phyloP scores from a whole-genome alignment of 179 eudicot genomes.

The Heliamphora pulchella region DNA sequence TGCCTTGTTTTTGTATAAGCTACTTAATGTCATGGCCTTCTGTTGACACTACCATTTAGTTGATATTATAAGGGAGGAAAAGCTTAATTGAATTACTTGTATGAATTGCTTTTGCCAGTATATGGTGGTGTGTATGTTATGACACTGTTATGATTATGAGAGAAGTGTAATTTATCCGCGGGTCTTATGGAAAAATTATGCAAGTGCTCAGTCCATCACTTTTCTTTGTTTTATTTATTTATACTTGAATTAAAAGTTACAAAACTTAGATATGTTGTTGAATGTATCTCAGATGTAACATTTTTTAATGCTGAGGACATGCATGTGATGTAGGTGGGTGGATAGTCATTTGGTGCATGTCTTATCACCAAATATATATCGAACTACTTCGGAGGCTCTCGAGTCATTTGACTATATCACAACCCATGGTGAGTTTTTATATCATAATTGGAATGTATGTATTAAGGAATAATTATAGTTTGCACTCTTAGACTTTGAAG shows the following conservation, averaged over 20 bases:
- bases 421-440: slow-evolving; percentile 52
- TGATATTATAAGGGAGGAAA: not conserved
- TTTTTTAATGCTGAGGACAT: not conserved
- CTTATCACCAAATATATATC: slow-evolving; percentile 88
- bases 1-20: not conserved
- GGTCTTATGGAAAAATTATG: not conserved
- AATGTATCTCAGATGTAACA: slow-evolving; percentile 7
- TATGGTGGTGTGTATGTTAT: not conserved
- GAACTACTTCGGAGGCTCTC: slow-evolving; percentile 73
- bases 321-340: slow-evolving; percentile 63
- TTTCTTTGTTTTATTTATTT: not conserved
- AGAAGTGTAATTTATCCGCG: not conserved
- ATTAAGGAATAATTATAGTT: not conserved
- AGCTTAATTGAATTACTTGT: slow-evolving; percentile 1
- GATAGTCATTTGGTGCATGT: slow-evolving; percentile 90
- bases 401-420: slow-evolving; percentile 94
- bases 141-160: not conserved
- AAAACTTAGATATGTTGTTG: no score
- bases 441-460: not conserved
- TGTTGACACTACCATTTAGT: not conserved
- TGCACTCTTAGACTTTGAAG: not conserved
- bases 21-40: not conserved
- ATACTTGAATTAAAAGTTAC: no score
- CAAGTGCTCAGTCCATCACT: not conserved
- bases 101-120: not conserved